These are phyloP conservation scores for Dactylellina sp. DNA, from an alignment of 2,329 filamentous ascomycete genomes.

Conservation along the genomic window DNA sequence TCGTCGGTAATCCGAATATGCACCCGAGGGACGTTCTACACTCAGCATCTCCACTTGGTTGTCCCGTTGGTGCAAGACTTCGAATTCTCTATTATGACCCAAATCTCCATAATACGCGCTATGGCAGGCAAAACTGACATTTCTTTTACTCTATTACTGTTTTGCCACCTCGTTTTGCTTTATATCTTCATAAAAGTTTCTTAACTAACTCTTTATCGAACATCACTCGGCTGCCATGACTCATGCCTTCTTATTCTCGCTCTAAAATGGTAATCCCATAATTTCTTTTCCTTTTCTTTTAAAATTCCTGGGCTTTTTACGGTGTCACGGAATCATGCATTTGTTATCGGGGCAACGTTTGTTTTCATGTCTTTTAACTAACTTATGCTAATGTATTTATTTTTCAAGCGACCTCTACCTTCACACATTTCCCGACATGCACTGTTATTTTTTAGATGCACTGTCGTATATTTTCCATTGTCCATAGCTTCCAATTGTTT, in stretches of 20 bases:
- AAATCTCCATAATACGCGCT: no score
- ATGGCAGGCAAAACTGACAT: no score
- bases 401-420: conserved; percentile 41
- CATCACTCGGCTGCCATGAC: background rate
- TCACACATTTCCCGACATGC: conserved; percentile 49
- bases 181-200: conserved; percentile 8
- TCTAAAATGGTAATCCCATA: no score
- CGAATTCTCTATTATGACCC: no score
- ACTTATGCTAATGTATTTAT: conserved; percentile 46
- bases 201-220: background rate
- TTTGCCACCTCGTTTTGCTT: conserved; percentile 2
- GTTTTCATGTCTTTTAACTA: conserved; percentile 34
- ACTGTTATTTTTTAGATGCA: conserved; percentile 54
- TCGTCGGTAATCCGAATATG: background rate
- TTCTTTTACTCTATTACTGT: background rate
- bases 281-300: conserved; percentile 36
- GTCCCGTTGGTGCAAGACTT: no score
- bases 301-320: conserved; percentile 35
- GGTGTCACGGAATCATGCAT: conserved; percentile 53
- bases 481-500: conserved; percentile 52
- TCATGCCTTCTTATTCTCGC: no score
- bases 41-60: no score
- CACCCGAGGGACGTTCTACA: no score
- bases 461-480: conserved; percentile 53
- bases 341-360: conserved; percentile 45